Conservation (phyloP, 1,284 basidiomycete genomes). For the Prillingera fragicola region DNA sequence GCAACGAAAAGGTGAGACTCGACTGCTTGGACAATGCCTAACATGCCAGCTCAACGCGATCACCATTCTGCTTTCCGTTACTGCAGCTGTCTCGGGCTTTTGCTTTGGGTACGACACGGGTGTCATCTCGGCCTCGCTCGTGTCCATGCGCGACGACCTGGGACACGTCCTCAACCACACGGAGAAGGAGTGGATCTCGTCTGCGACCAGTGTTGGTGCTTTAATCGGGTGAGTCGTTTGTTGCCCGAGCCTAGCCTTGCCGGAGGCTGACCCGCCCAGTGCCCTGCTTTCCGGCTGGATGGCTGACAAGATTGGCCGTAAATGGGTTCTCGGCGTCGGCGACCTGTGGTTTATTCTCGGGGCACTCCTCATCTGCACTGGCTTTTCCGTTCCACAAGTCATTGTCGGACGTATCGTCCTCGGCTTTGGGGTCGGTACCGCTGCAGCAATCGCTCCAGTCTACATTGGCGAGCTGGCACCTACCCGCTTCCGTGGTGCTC, state of each 20-base stretch:
- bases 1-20: slow-evolving; percentile 23
- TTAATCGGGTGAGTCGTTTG: slow-evolving; percentile 62
- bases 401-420: slow-evolving; percentile 45
- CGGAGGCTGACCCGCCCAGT: slow-evolving; percentile 42
- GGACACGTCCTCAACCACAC: slow-evolving; percentile 58
- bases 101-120: slow-evolving; percentile 41
- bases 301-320: slow-evolving; percentile 45
- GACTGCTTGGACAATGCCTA: too few species aligned
- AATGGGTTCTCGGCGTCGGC: slow-evolving; percentile 60
- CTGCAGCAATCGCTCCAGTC: slow-evolving; percentile 42
- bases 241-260: slow-evolving; percentile 62
- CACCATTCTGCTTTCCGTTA: slow-evolving; percentile 22
- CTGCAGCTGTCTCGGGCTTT: slow-evolving; percentile 36
- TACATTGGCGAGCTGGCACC: slow-evolving; percentile 48
- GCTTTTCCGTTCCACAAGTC: slow-evolving; percentile 38
- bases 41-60: slow-evolving; percentile 24
- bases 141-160: slow-evolving; percentile 64
- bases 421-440: slow-evolving; percentile 47
- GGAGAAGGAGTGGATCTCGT: slow-evolving; percentile 75
- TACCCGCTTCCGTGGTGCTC: slow-evolving; percentile 41
- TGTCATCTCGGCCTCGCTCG: slow-evolving; percentile 55
- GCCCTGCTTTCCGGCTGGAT: slow-evolving; percentile 40
- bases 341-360: slow-evolving; percentile 63
- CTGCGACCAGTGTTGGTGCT: slow-evolving; percentile 68
- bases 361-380: slow-evolving; percentile 44